Conservation (phyloP, 1,139 yeast genomes). For the Candida pseudoviswanathii region DNA sequence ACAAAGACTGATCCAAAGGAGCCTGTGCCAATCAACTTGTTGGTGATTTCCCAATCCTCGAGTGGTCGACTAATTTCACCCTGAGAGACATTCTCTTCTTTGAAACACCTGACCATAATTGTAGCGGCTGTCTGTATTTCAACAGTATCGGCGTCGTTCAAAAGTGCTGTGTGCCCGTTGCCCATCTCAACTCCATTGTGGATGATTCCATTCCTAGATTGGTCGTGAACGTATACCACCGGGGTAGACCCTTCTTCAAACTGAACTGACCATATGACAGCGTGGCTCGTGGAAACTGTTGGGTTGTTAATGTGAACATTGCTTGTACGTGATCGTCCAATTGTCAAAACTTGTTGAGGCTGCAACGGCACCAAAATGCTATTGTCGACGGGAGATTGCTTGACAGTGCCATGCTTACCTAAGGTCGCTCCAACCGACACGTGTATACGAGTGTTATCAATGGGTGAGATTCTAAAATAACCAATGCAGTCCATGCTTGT, state of each 20-base stretch:
- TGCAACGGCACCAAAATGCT: slow-evolving; percentile 13
- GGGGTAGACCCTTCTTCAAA: slow-evolving; percentile 54
- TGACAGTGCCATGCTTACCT: neutral
- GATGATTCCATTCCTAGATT: slow-evolving; percentile 56
- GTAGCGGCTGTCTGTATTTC: slow-evolving; percentile 35
- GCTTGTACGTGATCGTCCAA: slow-evolving; percentile 20
- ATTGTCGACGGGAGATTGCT: neutral
- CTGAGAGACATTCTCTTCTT: neutral
- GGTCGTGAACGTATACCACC: slow-evolving; percentile 54
- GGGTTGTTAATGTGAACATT: slow-evolving; percentile 16
- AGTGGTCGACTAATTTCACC: neutral
- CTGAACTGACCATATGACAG: slow-evolving; percentile 48
- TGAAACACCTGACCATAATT: slow-evolving; percentile 17
- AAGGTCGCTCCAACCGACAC: neutral
- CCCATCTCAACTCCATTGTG: slow-evolving; percentile 41
- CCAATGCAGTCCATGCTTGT: slow-evolving; percentile 4
- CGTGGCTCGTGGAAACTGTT: slow-evolving; percentile 45
- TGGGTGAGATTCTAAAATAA: slow-evolving; percentile 2
- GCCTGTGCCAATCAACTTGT: slow-evolving; percentile 56
- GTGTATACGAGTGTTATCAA: neutral
- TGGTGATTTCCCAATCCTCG: slow-evolving; percentile 44
- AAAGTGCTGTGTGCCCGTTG: slow-evolving; percentile 33
- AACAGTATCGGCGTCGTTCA: slow-evolving; percentile 48
- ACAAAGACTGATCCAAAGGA: slow-evolving; percentile 58
- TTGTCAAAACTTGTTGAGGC: slow-evolving; percentile 14